phyloP scores from a whole-genome alignment of 2,329 filamentous ascomycete genomes.

The Xylaria sp. region DNA sequence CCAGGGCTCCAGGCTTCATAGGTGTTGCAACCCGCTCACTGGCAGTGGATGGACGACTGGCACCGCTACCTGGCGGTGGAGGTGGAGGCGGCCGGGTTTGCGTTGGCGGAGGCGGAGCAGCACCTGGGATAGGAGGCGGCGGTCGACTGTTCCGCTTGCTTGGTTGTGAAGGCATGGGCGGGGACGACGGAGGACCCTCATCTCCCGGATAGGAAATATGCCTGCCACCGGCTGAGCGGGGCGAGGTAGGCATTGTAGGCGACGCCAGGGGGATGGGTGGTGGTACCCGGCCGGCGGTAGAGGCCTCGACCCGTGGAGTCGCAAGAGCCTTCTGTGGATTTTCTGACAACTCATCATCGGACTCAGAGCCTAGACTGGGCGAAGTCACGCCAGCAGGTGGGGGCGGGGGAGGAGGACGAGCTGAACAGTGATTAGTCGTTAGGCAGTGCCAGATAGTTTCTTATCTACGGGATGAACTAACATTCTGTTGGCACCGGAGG shows the following conservation, averaged over 20 bases:
- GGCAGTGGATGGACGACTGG: constrained; percentile 62
- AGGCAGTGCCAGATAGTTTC: constrained; percentile 4
- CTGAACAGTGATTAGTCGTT: constrained; percentile 49
- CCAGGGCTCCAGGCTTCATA: constrained; percentile 44
- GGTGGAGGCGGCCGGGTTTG: constrained; percentile 68
- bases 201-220: constrained; percentile 41
- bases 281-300: constrained; percentile 43
- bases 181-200: constrained; percentile 44
- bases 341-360: constrained; percentile 81
- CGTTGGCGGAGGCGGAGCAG: constrained; percentile 50
- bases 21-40: constrained; percentile 53
- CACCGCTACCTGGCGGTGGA: constrained; percentile 57
- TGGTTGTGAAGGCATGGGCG: constrained; percentile 39
- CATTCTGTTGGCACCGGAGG: constrained; percentile 63
- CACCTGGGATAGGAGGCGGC: constrained; percentile 64
- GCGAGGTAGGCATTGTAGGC: constrained; percentile 50
- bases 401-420: constrained; percentile 63
- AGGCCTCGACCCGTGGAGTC: constrained; percentile 43
- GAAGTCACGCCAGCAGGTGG: constrained; percentile 60
- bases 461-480: constrained; percentile 47
- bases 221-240: constrained; percentile 38
- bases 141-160: constrained; percentile 60
- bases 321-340: constrained; percentile 49
- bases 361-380: constrained; percentile 78
- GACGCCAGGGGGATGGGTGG: constrained; percentile 51